These are phyloP conservation scores for Colletotrichum sp. DNA, from an alignment of 2,329 filamentous ascomycete genomes.

Conservation along the genomic window DNA sequence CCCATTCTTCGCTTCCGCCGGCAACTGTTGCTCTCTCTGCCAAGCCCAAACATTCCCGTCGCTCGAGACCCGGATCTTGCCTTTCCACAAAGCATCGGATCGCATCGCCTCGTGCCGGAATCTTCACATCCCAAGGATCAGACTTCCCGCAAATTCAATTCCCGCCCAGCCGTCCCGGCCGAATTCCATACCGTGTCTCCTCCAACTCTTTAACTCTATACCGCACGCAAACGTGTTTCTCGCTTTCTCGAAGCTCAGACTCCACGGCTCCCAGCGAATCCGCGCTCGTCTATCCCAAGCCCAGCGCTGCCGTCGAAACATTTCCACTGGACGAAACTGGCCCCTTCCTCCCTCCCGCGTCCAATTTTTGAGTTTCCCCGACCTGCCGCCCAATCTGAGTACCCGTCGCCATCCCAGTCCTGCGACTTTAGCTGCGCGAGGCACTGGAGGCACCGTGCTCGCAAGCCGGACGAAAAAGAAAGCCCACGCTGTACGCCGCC, in stretches of 20 bases:
- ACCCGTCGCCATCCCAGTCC: conserved; percentile 15
- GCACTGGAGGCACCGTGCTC: conserved; percentile 17
- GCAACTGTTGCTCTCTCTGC: not conserved
- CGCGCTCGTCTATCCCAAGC: not conserved
- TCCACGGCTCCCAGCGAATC: conserved; percentile 11
- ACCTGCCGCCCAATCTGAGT: conserved; percentile 12
- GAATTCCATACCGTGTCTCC: not conserved
- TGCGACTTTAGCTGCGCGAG: conserved; percentile 20
- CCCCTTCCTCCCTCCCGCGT: not conserved
- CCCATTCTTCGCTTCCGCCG: not conserved
- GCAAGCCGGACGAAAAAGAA: conserved; percentile 12
- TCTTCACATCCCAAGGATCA: not conserved
- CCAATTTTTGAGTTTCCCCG: conserved; percentile 9
- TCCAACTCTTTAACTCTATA: not conserved
- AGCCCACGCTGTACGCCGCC: not conserved
- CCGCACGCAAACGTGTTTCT: not conserved
- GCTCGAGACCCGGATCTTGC: not conserved
- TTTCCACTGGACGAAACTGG: conserved; percentile 14
- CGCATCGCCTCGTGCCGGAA: not conserved
- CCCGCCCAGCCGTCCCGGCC: not conserved
- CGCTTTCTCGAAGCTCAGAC: conserved; percentile 5
- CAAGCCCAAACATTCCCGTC: not conserved
- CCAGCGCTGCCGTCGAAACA: conserved; percentile 13
- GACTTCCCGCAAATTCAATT: not conserved
- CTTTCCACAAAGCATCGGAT: conserved; percentile 10